phyloP scores from a whole-genome alignment of 805 yeast species.

The Kluyveromyces siamensis region DNA sequence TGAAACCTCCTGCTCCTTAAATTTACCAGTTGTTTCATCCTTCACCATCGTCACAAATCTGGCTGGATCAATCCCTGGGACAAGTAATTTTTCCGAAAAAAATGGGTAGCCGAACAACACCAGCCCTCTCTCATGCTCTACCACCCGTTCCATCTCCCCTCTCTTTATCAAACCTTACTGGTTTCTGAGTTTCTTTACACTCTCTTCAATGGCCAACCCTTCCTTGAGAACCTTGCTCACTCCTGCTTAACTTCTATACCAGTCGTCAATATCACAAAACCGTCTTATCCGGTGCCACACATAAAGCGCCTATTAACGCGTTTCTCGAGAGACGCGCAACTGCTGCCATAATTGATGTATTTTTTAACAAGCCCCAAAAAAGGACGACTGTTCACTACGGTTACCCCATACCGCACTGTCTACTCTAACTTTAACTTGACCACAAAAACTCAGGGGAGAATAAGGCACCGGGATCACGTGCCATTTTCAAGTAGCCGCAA shows the following conservation, averaged over 20 bases:
- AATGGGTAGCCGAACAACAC: slow-evolving; percentile 44
- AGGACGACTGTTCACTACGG: background rate
- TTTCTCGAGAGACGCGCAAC: background rate
- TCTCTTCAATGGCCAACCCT: background rate
- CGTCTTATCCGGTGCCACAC: too few species aligned
- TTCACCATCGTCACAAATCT: slow-evolving; percentile 16
- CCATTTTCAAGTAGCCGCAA: too few species aligned
- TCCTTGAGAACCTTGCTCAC: background rate
- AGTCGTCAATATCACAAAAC: too few species aligned
- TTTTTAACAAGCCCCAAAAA: background rate
- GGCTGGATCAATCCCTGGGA: slow-evolving; percentile 44
- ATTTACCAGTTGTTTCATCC: slow-evolving; percentile 11
- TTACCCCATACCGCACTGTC: too few species aligned
- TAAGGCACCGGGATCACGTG: too few species aligned
- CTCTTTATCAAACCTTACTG: background rate
- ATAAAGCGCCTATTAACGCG: too few species aligned
- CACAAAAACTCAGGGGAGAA: background rate
- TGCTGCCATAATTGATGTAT: background rate
- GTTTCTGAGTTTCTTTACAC: background rate
- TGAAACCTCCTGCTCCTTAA: slow-evolving; percentile 4
- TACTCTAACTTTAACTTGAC: slow-evolving; percentile 1
- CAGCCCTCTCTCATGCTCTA: slow-evolving; percentile 49
- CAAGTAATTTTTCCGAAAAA: slow-evolving; percentile 36
- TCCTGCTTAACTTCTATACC: background rate
- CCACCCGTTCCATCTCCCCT: slow-evolving; percentile 30